Conservation (phyloP, 2,329 filamentous ascomycete species). For the Ophioceras dolichostomum region DNA sequence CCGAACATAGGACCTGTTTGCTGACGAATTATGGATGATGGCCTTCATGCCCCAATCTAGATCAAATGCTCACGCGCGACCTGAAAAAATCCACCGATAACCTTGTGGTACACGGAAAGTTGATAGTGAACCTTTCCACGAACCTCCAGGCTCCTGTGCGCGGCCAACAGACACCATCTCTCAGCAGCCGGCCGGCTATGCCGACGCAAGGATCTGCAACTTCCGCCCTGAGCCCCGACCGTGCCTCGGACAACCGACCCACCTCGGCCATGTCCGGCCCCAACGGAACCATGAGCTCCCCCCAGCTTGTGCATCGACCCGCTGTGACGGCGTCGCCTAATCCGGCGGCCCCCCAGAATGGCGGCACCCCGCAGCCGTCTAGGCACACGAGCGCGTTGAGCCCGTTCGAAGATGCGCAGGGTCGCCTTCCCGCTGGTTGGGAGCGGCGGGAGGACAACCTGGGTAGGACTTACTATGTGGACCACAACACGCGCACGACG, state of each 20-base stretch:
- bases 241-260: conserved; percentile 31
- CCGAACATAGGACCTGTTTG: no score
- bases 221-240: conserved; percentile 29
- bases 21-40: no score
- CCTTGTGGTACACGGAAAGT: conserved; percentile 91
- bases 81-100: conserved; percentile 98
- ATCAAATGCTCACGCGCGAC: conserved; percentile 97
- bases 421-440: conserved; percentile 85
- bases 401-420: conserved; percentile 93
- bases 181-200: conserved; percentile 33
- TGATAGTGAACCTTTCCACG: conserved; percentile 92
- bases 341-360: conserved; percentile 3
- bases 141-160: conserved; percentile 65
- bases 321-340: conserved; percentile 28
- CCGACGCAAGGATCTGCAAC: conserved; percentile 27
- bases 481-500: conserved; percentile 92
- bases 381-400: conserved; percentile 53
- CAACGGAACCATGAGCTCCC: conserved; percentile 29
- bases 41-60: no score
- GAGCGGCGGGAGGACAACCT: conserved; percentile 92
- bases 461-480: conserved; percentile 93
- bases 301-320: conserved; percentile 31
- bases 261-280: conserved; percentile 38
- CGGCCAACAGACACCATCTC: conserved; percentile 20
- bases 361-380: conserved; percentile 20